Evolutionary conservation across 2,329 filamentous ascomycete genomes (phyloP).

Genomic region (Pseudogymnoascus sp.): DNA sequence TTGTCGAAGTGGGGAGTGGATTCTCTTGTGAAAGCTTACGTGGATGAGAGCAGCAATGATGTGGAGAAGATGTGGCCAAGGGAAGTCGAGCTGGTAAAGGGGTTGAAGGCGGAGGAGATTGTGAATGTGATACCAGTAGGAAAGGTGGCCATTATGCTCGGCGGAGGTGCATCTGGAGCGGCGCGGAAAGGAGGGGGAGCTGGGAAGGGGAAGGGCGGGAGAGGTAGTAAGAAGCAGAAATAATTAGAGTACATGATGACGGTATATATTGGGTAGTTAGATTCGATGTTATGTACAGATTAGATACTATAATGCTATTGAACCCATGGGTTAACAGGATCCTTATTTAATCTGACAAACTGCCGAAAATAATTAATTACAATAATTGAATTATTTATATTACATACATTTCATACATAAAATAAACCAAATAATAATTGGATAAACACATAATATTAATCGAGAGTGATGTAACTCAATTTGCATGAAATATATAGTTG

Average conservation of each 20-base stretch:
- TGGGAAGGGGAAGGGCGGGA: conserved; percentile 27
- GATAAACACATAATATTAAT: background rate
- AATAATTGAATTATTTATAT: background rate
- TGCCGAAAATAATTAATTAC: background rate
- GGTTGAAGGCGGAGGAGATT: conserved; percentile 72
- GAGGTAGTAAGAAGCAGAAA: conserved; percentile 22
- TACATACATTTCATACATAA: background rate
- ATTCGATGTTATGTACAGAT: background rate
- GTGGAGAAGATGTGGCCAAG: conserved; percentile 73
- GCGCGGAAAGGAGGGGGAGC: conserved; percentile 31
- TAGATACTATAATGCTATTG: background rate
- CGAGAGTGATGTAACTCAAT: background rate
- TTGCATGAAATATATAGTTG: background rate
- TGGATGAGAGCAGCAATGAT: conserved; percentile 54
- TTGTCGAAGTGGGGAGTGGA: conserved; percentile 64
- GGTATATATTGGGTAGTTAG: background rate
- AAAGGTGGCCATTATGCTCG: conserved; percentile 72
- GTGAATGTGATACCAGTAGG: conserved; percentile 73
- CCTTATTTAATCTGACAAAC: background rate
- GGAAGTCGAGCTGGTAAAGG: conserved; percentile 78
- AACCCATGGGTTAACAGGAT: background rate
- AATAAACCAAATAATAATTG: background rate
- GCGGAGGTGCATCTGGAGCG: conserved; percentile 42
- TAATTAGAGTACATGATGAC: conserved; percentile 10
- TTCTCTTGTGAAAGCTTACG: conserved; percentile 11